phyloP scores from a whole-genome alignment of 148 eudicot genomes.

The Chenopodium berlandieri region DNA sequence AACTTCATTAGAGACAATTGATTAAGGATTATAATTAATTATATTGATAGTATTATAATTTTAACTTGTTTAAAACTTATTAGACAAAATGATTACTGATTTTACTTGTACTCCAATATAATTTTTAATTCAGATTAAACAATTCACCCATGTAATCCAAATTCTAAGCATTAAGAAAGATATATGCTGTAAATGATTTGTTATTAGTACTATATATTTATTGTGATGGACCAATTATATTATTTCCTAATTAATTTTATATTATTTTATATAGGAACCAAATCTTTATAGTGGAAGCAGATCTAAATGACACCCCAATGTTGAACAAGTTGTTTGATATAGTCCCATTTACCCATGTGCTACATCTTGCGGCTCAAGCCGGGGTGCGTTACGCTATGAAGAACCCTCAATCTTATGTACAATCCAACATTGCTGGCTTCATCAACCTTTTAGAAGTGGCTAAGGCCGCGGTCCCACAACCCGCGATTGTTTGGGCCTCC shows the following conservation, averaged over 20 bases:
- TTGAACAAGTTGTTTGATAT: constrained; percentile 73
- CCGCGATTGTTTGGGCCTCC: constrained; percentile 91
- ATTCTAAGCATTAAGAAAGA: neutral
- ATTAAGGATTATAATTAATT: too few relatives aligned
- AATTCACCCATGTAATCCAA: neutral
- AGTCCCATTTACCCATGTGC: constrained; percentile 77
- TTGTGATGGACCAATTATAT: too few relatives aligned
- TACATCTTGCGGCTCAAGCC: constrained; percentile 93
- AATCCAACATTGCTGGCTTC: constrained; percentile 79
- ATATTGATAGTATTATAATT: neutral
- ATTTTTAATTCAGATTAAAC: neutral
- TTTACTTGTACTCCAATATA: too few relatives aligned
- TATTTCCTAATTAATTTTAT: too few relatives aligned
- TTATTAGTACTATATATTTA: too few relatives aligned
- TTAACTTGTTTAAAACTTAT: neutral
- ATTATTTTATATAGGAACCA: constrained; percentile 29
- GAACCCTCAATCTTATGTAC: constrained; percentile 78
- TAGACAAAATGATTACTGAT: neutral
- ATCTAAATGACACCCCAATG: constrained; percentile 70
- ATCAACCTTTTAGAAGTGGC: constrained; percentile 70
- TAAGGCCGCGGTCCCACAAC: constrained; percentile 75
- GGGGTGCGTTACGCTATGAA: constrained; percentile 96
- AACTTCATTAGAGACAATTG: too few relatives aligned
- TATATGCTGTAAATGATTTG: too few relatives aligned
- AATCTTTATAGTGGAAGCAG: constrained; percentile 80